phyloP scores from a whole-genome alignment of 441 rosid species.

The Hura crepitans region DNA sequence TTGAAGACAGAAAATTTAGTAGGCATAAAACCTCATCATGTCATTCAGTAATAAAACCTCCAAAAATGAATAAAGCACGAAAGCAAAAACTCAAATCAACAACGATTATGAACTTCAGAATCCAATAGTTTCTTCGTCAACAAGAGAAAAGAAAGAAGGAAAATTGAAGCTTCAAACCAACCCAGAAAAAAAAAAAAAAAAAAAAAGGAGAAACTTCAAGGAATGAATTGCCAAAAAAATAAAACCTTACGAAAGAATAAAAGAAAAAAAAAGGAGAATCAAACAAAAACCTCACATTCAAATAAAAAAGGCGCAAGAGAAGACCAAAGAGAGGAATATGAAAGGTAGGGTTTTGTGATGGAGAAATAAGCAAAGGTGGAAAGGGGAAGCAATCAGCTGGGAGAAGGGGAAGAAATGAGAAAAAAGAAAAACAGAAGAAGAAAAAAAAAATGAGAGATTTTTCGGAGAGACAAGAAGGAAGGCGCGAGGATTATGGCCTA shows the following conservation, averaged over 20 bases:
- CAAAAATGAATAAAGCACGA: neutral
- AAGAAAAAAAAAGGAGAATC: neutral
- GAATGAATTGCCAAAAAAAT: neutral
- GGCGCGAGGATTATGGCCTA: conserved; percentile 30
- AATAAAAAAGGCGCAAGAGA: neutral
- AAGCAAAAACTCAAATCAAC: neutral
- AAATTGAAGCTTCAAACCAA: neutral
- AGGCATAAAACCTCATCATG: neutral
- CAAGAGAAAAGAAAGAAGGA: neutral
- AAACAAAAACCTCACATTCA: neutral
- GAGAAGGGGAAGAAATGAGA: neutral
- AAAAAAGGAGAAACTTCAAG: no score
- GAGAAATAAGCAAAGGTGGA: neutral
- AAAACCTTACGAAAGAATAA: neutral
- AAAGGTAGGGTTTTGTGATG: conserved; percentile 28
- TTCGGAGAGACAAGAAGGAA: neutral
- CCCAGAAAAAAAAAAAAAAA: neutral
- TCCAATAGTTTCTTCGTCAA: neutral
- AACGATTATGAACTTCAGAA: neutral
- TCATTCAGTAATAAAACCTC: neutral
- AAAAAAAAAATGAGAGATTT: neutral
- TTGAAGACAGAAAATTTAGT: neutral
- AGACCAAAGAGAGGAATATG: neutral
- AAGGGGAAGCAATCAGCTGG: conserved; percentile 4
- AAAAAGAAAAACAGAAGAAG: neutral